phyloP scores from a whole-genome alignment of 257 asterid genomes.

The Solanum chmielewskii region DNA sequence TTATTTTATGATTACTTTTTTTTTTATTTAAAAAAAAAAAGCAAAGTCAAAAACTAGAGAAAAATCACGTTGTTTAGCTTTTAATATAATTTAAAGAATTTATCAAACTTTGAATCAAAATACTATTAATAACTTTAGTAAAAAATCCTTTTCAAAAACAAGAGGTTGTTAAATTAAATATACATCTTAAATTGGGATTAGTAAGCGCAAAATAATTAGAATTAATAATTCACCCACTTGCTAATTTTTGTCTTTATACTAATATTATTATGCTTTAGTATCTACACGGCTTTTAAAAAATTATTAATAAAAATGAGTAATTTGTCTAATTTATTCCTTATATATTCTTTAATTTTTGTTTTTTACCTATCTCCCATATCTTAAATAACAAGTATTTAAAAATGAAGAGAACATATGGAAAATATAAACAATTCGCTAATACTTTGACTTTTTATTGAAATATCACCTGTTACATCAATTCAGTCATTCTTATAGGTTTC shows the following conservation, averaged over 20 bases:
- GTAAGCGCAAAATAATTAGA: neutral
- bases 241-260: neutral
- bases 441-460: too few species aligned
- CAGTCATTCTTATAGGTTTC: neutral
- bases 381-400: neutral
- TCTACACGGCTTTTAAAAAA: neutral
- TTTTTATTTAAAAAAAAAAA: too few species aligned
- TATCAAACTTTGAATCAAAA: neutral
- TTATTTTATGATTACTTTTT: neutral
- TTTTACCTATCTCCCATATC: neutral
- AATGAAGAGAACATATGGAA: neutral
- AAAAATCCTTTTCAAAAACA: neutral
- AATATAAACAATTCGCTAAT: too few species aligned
- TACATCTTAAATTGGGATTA: neutral
- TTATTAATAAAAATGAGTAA: neutral
- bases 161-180: neutral
- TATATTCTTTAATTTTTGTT: neutral
- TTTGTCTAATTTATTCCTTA: neutral
- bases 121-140: neutral
- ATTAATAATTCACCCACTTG: neutral
- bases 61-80: neutral
- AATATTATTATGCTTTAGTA: neutral
- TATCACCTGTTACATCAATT: neutral
- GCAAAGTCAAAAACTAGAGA: neutral
- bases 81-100: neutral